Base-by-base conservation (phyloP, 2,329 filamentous ascomycete species). In the Aspergillus caelatus region DNA sequence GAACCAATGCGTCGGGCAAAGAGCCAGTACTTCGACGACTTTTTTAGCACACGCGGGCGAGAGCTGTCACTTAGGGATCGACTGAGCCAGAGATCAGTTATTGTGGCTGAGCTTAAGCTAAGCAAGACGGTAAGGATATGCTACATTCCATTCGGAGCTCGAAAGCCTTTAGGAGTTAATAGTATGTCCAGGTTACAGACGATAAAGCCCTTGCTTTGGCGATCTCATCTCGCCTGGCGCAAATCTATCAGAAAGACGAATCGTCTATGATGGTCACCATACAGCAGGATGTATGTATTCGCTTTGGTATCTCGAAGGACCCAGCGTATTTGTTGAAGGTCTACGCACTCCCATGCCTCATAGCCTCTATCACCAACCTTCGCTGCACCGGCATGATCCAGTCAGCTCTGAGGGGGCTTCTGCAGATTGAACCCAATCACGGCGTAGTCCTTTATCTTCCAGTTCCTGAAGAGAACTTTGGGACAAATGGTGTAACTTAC, bases 311-410 rank as follows among this genome's bases (percentile, higher is more conserved):
- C 41, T 89, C 88, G 6, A 90, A 92, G 67, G 90, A 93, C 57
- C 90, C 92, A 4, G 91, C 92, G 23, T 97, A 97, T 73, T 85
- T 89, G 64, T 82, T 96, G 72, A 90, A 87, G 39, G 86, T 97
- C 63, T 89, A 86, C 41, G 89, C 92, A 0, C 82, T 95, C 11
- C 84, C 90, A 1, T 83, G 83, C 12, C 85, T 92, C 67, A 80
- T 95, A 62, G 88, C 89, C 65, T 87, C 91, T 0, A 85, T 88
- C 4, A 92, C 88, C 58, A 97, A 97, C 79, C 91, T 91, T 75
- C 88, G 92, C 66, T 95, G 94, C 75, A 88, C 92, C 1, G 84
- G 85, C n/a, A 79, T 96, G 21, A 85, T 96, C 4, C 91, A 95
- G 73, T 83, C 82, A n/a, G 89, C 91, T 74, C 85, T 97, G 76